A percentile compares a stretch with the other conserved stretches of the same genome.
phyloP scores from a whole-genome alignment of 129 eudicot genomes.

The Artemisia annua region DNA sequence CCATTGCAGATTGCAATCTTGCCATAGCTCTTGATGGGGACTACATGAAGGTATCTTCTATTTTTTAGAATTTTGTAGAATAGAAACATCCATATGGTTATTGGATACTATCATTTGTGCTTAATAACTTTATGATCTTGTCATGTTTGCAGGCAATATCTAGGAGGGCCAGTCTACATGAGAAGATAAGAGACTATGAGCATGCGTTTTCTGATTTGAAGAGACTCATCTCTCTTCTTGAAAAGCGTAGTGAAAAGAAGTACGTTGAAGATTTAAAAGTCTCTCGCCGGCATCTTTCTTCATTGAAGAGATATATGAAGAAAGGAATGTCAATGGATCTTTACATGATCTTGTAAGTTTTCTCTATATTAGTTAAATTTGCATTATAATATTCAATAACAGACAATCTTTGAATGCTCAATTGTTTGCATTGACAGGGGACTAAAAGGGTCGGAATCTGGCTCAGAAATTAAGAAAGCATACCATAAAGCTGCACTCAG shows the following conservation, averaged over 20 bases:
- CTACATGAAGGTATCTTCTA: conserved; percentile 64
- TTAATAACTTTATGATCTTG: not conserved
- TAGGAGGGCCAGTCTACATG: conserved; percentile 89
- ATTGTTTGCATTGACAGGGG: conserved; percentile 50
- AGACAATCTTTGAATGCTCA: not conserved
- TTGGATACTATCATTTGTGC: not conserved
- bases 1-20: conserved; percentile 94
- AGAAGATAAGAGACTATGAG: conserved; percentile 83
- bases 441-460: conserved; percentile 60
- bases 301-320: conserved; percentile 50
- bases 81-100: not conserved
- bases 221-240: conserved; percentile 60
- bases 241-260: conserved; percentile 37
- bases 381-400: not conserved
- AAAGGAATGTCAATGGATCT: conserved; percentile 55
- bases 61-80: not conserved
- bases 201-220: conserved; percentile 67
- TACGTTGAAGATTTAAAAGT: conserved; percentile 46
- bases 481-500: conserved; percentile 89
- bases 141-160: conserved; percentile 59
- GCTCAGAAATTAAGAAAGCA: conserved; percentile 85
- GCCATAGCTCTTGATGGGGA: conserved; percentile 81
- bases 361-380: not conserved
- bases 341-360: conserved; percentile 76
- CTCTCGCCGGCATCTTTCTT: conserved; percentile 64